Evolutionary conservation across 345 rosid genomes (phyloP), one percentile per base, ranked within the genome.

Genomic region (Alliaria petiolata): DNA sequence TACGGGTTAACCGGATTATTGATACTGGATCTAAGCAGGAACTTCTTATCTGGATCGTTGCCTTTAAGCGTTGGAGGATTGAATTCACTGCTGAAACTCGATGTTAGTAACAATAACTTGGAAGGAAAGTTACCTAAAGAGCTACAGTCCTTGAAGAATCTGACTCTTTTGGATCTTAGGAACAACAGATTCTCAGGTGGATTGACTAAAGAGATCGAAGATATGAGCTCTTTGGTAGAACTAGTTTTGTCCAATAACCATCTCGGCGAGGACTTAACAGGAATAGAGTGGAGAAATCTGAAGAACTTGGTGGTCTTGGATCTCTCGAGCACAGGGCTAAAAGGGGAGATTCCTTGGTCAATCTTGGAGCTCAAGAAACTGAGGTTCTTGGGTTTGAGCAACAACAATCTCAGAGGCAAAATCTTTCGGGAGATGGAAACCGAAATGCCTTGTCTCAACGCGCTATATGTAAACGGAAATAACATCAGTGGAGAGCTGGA

Each of bases 11-110:
- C 55, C 33, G 76, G 86, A 67, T 82, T 93, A 36, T 53, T 93
- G 57, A 88, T 93, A 65, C 61, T 93, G 69, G 97, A 93, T 76
- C 76, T 91, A 47, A 91, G 97, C 65, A 79, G 89, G 71, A 91
- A 93, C 53, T 63, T 72, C 60, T 79, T 93, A 11, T 91, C 93
- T 0, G 97, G 95, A 38, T 54, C 78, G 7, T 69, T 91, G 72
- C 92, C 97, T 15, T 55, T 19, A 46, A 72, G 84, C 69, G 22
- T 91, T 30, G 87, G 89, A 44, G 79, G 82, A 13, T 22, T 93
- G 80, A 58, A 63, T 42, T 86, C 95, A 17, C 81, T 95, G 19
- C 73, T 93, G 79, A 95, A 95, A 82, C 90, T 93, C 49, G 97
- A 91, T 76, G 61, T 89, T 51, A 91, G 97, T 81, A 78, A 82